Evolutionary conservation across 2,329 filamentous ascomycete species (phyloP).

Genomic region (Fusarium fujikuroi): DNA sequence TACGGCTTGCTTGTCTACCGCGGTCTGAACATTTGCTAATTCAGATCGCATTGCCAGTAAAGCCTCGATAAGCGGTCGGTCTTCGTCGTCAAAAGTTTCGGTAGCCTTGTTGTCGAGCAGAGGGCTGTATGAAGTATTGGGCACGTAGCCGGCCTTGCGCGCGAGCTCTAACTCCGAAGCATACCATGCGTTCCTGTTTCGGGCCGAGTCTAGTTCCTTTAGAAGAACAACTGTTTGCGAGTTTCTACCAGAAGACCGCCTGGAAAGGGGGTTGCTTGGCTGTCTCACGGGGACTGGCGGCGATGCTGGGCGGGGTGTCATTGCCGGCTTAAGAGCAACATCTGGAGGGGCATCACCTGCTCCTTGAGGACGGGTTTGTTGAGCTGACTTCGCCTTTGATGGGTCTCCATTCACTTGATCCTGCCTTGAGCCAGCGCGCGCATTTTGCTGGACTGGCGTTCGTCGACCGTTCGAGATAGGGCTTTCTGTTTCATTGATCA

Average conservation of each 20-base stretch:
- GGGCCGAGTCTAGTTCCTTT: conserved; percentile 86
- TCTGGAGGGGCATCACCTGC: conserved; percentile 77
- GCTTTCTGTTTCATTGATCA: conserved; percentile 59
- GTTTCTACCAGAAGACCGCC: conserved; percentile 70
- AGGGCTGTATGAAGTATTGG: conserved; percentile 75
- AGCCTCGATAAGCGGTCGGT: conserved; percentile 91
- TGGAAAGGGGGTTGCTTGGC: conserved; percentile 66
- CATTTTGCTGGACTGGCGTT: conserved; percentile 67
- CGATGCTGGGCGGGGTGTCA: conserved; percentile 60
- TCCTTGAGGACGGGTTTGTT: conserved; percentile 63
- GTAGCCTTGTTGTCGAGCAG: conserved; percentile 79
- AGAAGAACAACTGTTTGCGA: conserved; percentile 78
- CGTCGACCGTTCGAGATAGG: conserved; percentile 69
- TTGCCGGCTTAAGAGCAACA: conserved; percentile 53
- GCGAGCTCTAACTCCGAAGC: conserved; percentile 93
- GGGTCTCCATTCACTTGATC: conserved; percentile 47
- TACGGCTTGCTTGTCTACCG: conserved; percentile 88
- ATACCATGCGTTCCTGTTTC: conserved; percentile 95
- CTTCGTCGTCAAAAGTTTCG: conserved; percentile 89
- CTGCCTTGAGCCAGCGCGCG: conserved; percentile 51
- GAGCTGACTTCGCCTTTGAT: conserved; percentile 49
- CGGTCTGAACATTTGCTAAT: conserved; percentile 86
- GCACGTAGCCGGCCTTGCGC: conserved; percentile 86
- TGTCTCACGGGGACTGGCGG: conserved; percentile 69
- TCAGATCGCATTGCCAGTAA: conserved; percentile 91